Conservation (phyloP, 2,329 filamentous ascomycete species). For the Ophiostoma ips region DNA sequence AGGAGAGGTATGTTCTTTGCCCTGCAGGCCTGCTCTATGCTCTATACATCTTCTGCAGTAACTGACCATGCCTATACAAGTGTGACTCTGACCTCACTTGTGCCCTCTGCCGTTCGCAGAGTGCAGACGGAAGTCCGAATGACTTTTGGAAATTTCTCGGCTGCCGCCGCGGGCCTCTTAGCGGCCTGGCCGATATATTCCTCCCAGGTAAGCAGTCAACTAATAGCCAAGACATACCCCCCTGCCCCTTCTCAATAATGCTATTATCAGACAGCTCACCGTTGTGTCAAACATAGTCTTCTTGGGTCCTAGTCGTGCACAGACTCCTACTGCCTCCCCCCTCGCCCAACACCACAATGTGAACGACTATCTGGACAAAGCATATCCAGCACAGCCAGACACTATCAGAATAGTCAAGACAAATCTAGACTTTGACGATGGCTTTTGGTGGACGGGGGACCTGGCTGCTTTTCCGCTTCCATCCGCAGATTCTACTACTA, state of each 20-base stretch:
- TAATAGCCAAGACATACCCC: no score
- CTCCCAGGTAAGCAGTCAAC: constrained; percentile 33
- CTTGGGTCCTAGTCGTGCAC: constrained; percentile 16
- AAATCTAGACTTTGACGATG: constrained; percentile 39
- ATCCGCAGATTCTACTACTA: constrained; percentile 24
- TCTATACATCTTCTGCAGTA: neutral
- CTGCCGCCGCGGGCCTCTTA: constrained; percentile 36
- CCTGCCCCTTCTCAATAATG: neutral
- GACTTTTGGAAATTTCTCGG: constrained; percentile 36
- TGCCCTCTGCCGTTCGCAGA: constrained; percentile 26
- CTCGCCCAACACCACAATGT: constrained; percentile 34
- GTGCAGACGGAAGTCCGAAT: constrained; percentile 19
- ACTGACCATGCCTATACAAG: constrained; percentile 18
- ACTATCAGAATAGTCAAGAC: constrained; percentile 28
- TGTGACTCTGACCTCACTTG: constrained; percentile 39
- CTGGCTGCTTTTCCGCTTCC: constrained; percentile 27
- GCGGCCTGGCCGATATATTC: constrained; percentile 33
- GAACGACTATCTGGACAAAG: constrained; percentile 36
- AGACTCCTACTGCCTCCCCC: constrained; percentile 37
- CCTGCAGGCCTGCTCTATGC: neutral
- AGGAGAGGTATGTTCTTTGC: constrained; percentile 25
- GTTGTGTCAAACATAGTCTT: constrained; percentile 1
- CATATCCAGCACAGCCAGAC: constrained; percentile 28
- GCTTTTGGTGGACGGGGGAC: constrained; percentile 45
- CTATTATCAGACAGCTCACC: neutral